Conservation (phyloP, 2,329 filamentous ascomycete genomes). For the Periglandula ipomoeae region DNA sequence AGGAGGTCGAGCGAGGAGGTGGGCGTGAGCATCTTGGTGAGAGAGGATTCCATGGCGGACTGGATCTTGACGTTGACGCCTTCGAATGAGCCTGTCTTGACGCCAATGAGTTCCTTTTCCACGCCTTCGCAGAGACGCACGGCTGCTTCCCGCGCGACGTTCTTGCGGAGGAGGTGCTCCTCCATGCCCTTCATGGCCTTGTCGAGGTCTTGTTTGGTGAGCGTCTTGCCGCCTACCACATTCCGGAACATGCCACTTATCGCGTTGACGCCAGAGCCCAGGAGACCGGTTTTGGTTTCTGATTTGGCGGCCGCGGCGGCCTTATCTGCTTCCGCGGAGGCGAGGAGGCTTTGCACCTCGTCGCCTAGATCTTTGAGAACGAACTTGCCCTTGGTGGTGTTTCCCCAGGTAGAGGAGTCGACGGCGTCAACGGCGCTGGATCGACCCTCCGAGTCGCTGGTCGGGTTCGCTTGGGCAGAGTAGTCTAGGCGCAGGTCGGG, state of each 20-base stretch:
- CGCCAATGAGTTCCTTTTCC: constrained; percentile 78
- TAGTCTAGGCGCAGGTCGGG: constrained; percentile 72
- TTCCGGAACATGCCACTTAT: constrained; percentile 88
- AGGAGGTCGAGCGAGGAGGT: constrained; percentile 91
- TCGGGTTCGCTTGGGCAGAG: constrained; percentile 53
- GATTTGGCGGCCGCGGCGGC: constrained; percentile 34
- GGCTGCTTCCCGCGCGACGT: constrained; percentile 90
- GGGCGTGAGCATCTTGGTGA: constrained; percentile 92
- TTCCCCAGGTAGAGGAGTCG: constrained; percentile 75
- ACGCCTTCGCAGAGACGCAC: constrained; percentile 86
- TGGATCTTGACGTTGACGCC: constrained; percentile 76
- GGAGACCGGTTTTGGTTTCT: constrained; percentile 50
- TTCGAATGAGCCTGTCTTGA: constrained; percentile 89
- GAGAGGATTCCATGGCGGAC: constrained; percentile 80
- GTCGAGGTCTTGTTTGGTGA: constrained; percentile 81
- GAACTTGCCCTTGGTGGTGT: constrained; percentile 81
- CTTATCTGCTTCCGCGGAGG: constrained; percentile 63
- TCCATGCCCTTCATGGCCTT: constrained; percentile 96
- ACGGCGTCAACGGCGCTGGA: constrained; percentile 62
- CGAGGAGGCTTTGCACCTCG: constrained; percentile 83
- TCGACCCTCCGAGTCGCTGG: constrained; percentile 46
- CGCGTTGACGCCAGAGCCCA: constrained; percentile 71
- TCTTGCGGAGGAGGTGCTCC: constrained; percentile 88
- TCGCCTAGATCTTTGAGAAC: constrained; percentile 88
- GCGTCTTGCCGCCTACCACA: constrained; percentile 84